Evolutionary conservation across 805 yeast species (phyloP).

Genomic region (Pichia gijzeniarum): DNA sequence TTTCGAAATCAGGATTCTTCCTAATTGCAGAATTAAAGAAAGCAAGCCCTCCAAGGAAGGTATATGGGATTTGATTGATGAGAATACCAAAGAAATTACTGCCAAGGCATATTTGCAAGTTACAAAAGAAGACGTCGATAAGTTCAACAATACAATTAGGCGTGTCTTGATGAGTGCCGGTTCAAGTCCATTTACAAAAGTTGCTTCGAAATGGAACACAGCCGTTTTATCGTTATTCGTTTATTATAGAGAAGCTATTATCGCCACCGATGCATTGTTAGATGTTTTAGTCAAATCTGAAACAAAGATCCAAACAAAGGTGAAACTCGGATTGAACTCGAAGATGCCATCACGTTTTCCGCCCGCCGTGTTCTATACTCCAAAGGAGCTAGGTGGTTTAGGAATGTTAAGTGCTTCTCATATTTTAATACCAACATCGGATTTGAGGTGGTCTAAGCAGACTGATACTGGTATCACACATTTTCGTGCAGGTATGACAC

Average conservation of each 20-base stretch:
- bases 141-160: constrained; percentile 76
- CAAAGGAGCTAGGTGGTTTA: constrained; percentile 93
- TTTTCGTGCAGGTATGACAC: constrained; percentile 89
- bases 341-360: constrained; percentile 99
- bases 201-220: constrained; percentile 95
- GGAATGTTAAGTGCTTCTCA: constrained; percentile 98
- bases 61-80: constrained; percentile 81
- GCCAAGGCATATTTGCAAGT: constrained; percentile 86
- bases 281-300: constrained; percentile 86
- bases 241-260: constrained; percentile 89
- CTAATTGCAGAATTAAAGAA: constrained; percentile 56
- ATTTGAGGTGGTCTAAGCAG: constrained; percentile 83
- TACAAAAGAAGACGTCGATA: constrained; percentile 68
- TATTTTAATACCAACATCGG: constrained; percentile 89
- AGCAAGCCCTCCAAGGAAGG: constrained; percentile 58
- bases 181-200: constrained; percentile 88
- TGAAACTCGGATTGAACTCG: constrained; percentile 90
- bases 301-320: constrained; percentile 88
- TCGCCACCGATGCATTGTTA: constrained; percentile 69
- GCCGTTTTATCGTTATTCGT: constrained; percentile 80
- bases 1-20: constrained; percentile 84
- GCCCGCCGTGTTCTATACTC: constrained; percentile 97
- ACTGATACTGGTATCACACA: constrained; percentile 93
- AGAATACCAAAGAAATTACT: constrained; percentile 70
- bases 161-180: constrained; percentile 95